Evolutionary conservation across 495 filamentous ascomycete species (phyloP).

Genomic region (Neurospora sp.): DNA sequence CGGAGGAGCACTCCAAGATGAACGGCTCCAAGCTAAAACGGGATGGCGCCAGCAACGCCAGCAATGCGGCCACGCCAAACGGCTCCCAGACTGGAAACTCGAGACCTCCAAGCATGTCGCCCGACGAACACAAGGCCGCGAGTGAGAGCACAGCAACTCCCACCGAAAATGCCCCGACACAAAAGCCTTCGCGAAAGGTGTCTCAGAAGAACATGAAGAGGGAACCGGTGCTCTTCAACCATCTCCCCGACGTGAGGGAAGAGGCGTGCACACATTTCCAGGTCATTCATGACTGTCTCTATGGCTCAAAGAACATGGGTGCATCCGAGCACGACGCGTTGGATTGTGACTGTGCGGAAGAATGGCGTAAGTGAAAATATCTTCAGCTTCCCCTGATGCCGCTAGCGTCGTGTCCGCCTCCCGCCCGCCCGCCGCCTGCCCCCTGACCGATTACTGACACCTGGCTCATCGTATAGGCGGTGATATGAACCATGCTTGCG

Average conservation of each 20-base stretch:
- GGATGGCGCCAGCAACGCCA: conserved; percentile 22
- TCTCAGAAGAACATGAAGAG: conserved; percentile 58
- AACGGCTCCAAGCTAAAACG: conserved; percentile 25
- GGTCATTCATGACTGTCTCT: conserved; percentile 71
- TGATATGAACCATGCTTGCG: conserved; percentile 75
- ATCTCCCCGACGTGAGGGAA: conserved; percentile 62
- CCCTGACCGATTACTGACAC: conserved; percentile 4
- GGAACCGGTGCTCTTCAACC: conserved; percentile 53
- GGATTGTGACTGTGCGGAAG: conserved; percentile 91
- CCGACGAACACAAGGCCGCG: conserved; percentile 32
- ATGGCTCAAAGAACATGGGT: conserved; percentile 81
- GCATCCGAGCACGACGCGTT: conserved; percentile 81
- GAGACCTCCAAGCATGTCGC: conserved; percentile 30
- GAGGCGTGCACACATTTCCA: conserved; percentile 72
- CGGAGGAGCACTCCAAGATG: conserved; percentile 21
- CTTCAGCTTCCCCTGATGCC: conserved; percentile 3
- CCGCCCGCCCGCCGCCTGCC: conserved; percentile 7
- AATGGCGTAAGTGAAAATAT: conserved; percentile 72
- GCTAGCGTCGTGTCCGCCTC: conserved; percentile 1
- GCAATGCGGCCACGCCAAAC: conserved; percentile 25
- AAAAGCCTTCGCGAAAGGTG: conserved; percentile 63
- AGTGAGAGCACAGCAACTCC: conserved; percentile 32
- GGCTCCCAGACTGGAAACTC: conserved; percentile 27
- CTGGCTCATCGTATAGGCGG: conserved; percentile 43
- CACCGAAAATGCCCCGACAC: conserved; percentile 36